Evolutionary conservation across 1,139 yeast species (phyloP).

Genomic region (Geotrichum histeridarum): DNA sequence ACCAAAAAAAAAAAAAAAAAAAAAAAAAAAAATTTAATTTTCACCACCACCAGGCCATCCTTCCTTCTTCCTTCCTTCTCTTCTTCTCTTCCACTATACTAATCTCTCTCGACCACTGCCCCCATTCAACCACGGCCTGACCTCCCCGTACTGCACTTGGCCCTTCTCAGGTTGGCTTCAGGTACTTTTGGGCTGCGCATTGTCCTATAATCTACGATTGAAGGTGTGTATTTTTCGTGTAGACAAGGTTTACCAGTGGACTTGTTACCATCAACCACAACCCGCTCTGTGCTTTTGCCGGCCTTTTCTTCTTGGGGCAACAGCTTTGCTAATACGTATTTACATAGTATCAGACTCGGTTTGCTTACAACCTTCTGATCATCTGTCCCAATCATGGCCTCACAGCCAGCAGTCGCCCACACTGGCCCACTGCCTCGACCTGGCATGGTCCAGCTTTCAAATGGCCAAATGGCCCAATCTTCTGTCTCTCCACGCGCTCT

Average conservation of each 20-base stretch:
- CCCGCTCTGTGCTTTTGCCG: too few relatives aligned
- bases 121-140: too few relatives aligned
- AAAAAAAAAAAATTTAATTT: not conserved
- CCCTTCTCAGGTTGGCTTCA: not conserved
- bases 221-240: too few relatives aligned
- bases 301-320: too few relatives aligned
- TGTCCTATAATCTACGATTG: too few relatives aligned
- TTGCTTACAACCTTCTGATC: too few relatives aligned
- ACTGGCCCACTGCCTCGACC: not conserved
- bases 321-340: too few relatives aligned
- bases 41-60: not conserved
- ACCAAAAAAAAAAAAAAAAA: not conserved
- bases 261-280: too few relatives aligned
- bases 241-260: too few relatives aligned
- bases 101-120: not conserved
- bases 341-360: too few relatives aligned
- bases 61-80: not conserved
- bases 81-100: not conserved
- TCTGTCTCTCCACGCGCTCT: not conserved
- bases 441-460: not conserved
- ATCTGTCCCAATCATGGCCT: not conserved
- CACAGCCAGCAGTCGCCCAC: constrained; percentile 1
- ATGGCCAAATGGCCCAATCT: constrained; percentile 1
- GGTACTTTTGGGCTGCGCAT: not conserved
- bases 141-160: not conserved